Base-by-base conservation (phyloP, 2,329 filamentous ascomycete species). In the Knufia fluminis region DNA sequence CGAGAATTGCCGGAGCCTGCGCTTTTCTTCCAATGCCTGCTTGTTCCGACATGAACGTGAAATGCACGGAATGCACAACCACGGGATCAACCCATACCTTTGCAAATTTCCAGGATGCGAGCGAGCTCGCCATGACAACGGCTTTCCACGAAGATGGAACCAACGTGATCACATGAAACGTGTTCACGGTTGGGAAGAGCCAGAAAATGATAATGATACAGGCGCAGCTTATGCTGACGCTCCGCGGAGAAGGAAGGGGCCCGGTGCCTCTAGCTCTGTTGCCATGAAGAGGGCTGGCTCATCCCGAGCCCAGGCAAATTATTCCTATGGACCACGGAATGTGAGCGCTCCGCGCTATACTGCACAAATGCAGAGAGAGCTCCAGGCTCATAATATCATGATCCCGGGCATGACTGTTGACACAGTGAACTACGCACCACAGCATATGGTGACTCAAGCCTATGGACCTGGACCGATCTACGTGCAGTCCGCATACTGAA, bases 151-250 rank as follows among this genome's bases (percentile, higher is more conserved):
- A 60, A 84, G 90, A 61, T 97, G 92, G 87, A 97, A 97, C 70
- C 78, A 95, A 48, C 83, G 85, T 67, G 91, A 97, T 70, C 91
- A 97, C 75, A 96, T 96, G 90, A 87, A 88, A 71, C 84, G 91
- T 54, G 90, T 96, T 6, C 91, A 97, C 61, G 77, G 79, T 57
- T 79, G 77, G 61, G 72, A 52, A 33, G 54, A 57, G 42, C 42
- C 49, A 42, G 62, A 35, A 63, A 62, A 38, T 24, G 45, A 44
- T 41, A 39, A 36, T 39, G 32, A 19, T 14, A 20, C 46, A 20
- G 38, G 48, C 46, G 56, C 46, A 44, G 52, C 51, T 33, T 46
- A 45, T 17, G 19, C 49, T 26, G 46, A 50, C 38, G 35, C 41
- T 36, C 41, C 63, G 33, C 52, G 52, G 42, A 50, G 53, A 50